Percentiles rank a stretch among this genome's conserved stretches.
Conservation (phyloP, 1,284 basidiomycete species). For the Ustilago bromivora region DNA sequence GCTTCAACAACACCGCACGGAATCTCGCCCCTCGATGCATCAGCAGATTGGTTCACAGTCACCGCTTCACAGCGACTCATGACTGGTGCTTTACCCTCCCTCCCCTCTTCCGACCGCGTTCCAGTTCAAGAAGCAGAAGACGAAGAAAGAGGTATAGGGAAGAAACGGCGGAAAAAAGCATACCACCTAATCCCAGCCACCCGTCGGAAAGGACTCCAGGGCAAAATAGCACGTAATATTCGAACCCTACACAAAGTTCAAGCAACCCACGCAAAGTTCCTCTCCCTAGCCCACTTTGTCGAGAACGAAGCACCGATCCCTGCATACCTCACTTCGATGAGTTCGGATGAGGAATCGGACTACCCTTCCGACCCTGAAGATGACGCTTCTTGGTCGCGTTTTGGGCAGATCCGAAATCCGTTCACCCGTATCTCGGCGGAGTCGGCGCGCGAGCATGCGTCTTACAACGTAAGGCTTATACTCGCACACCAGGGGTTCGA, state of each 20-base stretch:
- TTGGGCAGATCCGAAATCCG: conserved; percentile 20
- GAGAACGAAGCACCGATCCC: conserved; percentile 65
- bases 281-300: conserved; percentile 56
- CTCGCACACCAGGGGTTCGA: conserved; percentile 67
- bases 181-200: conserved; percentile 46
- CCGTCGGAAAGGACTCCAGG: conserved; percentile 49
- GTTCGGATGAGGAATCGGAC: conserved; percentile 60
- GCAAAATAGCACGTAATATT: conserved; percentile 60
- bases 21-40: conserved; percentile 19
- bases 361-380: conserved; percentile 54
- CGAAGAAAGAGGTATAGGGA: not conserved
- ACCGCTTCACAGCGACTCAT: conserved; percentile 52
- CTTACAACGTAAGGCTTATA: conserved; percentile 53
- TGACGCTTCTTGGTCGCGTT: not conserved
- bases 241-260: conserved; percentile 61
- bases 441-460: conserved; percentile 48
- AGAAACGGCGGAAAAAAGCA: conserved; percentile 32
- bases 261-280: conserved; percentile 62
- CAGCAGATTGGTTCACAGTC: conserved; percentile 58
- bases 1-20: conserved; percentile 3
- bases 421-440: conserved; percentile 28
- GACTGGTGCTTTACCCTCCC: conserved; percentile 42
- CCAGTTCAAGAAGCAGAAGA: not conserved
- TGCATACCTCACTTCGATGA: conserved; percentile 55
- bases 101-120: conserved; percentile 29